phyloP scores from a whole-genome alignment of 1,139 yeast genomes.

The Torulaspora globosa region DNA sequence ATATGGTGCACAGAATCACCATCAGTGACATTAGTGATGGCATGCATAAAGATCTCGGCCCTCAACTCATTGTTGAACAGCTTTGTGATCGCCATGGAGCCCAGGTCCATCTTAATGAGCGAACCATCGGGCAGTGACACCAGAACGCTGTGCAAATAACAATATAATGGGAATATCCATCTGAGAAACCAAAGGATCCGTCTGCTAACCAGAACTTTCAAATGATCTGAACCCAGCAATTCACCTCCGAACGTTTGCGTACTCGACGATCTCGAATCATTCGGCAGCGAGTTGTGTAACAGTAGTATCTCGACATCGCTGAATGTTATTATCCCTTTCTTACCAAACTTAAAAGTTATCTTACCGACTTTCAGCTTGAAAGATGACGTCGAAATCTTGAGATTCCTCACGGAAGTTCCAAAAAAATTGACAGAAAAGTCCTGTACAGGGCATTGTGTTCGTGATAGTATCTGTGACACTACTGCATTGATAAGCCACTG shows the following conservation, averaged over 20 bases:
- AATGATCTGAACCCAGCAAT: not conserved
- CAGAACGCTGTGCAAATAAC: constrained; percentile 19
- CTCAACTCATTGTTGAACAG: constrained; percentile 15
- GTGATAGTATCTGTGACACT: constrained; percentile 5
- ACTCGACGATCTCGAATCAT: not conserved
- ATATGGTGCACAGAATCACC: constrained; percentile 22
- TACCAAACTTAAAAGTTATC: constrained; percentile 19
- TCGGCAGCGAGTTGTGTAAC: constrained; percentile 1
- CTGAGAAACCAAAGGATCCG: constrained; percentile 12
- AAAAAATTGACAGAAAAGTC: constrained; percentile 19
- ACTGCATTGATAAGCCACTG: constrained; percentile 6
- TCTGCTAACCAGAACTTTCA: constrained; percentile 3
- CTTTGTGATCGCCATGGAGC: constrained; percentile 20
- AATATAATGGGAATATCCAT: constrained; percentile 17
- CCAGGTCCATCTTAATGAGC: constrained; percentile 16
- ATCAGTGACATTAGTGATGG: constrained; percentile 13
- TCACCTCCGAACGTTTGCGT: not conserved
- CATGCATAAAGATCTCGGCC: constrained; percentile 23
- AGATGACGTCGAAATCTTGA: constrained; percentile 10
- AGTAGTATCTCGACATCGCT: constrained; percentile 19
- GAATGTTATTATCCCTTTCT: constrained; percentile 22
- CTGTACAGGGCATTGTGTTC: constrained; percentile 6
- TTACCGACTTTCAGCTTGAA: constrained; percentile 18
- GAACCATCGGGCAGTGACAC: constrained; percentile 14
- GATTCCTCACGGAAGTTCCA: constrained; percentile 21